Evolutionary conservation across 2,329 filamentous ascomycete genomes (phyloP).

Genomic region (Neophaeococcomyces aloes): DNA sequence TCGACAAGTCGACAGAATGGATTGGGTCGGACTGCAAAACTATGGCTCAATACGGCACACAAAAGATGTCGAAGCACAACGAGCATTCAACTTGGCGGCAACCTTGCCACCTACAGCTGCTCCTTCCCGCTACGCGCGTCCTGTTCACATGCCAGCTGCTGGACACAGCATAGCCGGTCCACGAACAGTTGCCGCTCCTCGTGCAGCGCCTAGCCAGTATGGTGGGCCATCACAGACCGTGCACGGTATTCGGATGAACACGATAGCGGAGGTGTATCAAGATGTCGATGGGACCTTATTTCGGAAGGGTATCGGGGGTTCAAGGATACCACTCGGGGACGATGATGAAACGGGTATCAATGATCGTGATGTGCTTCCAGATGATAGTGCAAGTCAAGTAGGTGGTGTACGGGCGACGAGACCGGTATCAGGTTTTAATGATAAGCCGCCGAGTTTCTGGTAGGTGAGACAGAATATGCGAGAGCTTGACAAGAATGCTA

Average conservation of each 20-base stretch:
- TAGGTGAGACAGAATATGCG: not conserved
- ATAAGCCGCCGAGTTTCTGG: conserved; percentile 1
- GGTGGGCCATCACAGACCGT: conserved; percentile 6
- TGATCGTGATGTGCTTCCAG: conserved; percentile 9
- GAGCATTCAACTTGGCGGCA: conserved; percentile 3
- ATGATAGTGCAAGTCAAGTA: conserved; percentile 21
- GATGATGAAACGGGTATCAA: not conserved
- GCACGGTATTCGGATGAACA: conserved; percentile 15
- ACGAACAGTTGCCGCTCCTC: conserved; percentile 4
- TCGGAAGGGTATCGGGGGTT: conserved; percentile 15
- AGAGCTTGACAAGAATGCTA: too few species aligned
- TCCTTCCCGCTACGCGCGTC: not conserved
- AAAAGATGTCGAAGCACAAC: conserved; percentile 5
- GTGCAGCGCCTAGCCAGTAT: not conserved
- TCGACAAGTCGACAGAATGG: conserved; percentile 29
- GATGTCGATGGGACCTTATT: conserved; percentile 13
- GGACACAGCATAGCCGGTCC: conserved; percentile 1
- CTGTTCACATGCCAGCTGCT: not conserved
- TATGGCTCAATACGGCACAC: conserved; percentile 15
- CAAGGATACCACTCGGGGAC: conserved; percentile 13
- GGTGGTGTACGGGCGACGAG: conserved; percentile 2
- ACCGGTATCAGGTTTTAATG: not conserved
- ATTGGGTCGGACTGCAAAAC: conserved; percentile 26
- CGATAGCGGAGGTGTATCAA: conserved; percentile 12
- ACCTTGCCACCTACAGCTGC: not conserved